Base-by-base conservation (phyloP, 805 yeast species). In the Candida ficus region DNA sequence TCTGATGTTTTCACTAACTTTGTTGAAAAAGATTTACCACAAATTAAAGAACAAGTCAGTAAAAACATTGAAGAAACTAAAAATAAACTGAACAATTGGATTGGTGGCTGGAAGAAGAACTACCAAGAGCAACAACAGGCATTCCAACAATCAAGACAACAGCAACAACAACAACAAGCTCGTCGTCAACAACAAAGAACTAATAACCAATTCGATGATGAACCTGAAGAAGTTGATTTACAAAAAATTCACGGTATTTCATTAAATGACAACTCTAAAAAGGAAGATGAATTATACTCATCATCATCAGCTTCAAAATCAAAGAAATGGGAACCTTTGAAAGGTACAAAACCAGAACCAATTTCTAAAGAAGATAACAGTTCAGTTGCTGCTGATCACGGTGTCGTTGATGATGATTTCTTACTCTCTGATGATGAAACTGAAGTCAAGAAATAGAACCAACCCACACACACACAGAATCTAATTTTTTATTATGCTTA, bases 41-140 rank as follows among this genome's bases (percentile, higher is more conserved):
- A 76, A 50, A 66, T 85, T 50, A 79, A 76, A 55, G 83, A 82
- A 42, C 75, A 79, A 38, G 72, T 90, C 39, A 69, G 75, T 32
- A 81, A 81, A 54, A 88, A 91, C 17, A 70, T 89, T 34, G 89
- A 83, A 53, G 96, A 87, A 52, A 88, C 96, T 2, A 77, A 81
- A 41, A 69, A 75, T 35, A 81, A 83, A 41, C 76, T 89, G 43
- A 81, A 83, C 46, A 74, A 79, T 13, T 89, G 96, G 95, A 52
- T 55, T 19, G 44, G 53, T 37, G 57, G 58, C 2, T 56, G 58
- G 58, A 53, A 51, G 46, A 48, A 51, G 33, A 57, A 52, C 37
- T 53, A 51, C 32, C 36, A 46, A 11, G 33, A 33, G 23, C 39
- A 46, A 9, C 53, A 52, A 26, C 46, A 48, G 28, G 48, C 43